phyloP scores from a whole-genome alignment of 768 basidiomycete genomes.

The Kwoniella dendrophila region DNA sequence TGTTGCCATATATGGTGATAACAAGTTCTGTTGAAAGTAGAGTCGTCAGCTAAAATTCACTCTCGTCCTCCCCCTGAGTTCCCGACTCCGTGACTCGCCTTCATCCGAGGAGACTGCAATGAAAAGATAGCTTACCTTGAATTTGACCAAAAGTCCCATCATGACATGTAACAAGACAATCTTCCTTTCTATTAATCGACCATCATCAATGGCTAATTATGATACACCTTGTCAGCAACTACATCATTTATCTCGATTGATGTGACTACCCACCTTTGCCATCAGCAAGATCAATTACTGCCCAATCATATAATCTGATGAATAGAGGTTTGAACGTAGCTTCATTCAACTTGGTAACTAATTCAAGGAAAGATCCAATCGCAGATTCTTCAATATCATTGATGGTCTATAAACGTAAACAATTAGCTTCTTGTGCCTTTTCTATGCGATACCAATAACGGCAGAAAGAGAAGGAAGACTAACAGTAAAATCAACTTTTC shows the following conservation, averaged over 20 bases:
- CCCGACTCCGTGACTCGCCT: neutral
- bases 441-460: neutral
- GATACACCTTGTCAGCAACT: neutral
- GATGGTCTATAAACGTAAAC: constrained; percentile 24
- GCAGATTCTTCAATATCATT: constrained; percentile 56
- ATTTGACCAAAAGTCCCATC: constrained; percentile 73
- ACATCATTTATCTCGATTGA: neutral
- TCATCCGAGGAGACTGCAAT: neutral
- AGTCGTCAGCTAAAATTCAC: constrained; percentile 4
- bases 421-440: neutral
- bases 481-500: constrained; percentile 34
- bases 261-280: constrained; percentile 51
- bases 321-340: constrained; percentile 87
- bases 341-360: constrained; percentile 91
- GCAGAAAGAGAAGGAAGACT: constrained; percentile 12
- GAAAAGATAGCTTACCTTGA: constrained; percentile 66
- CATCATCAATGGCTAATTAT: constrained; percentile 38
- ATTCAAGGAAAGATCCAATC: constrained; percentile 77
- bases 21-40: constrained; percentile 69
- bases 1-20: constrained; percentile 88
- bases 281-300: constrained; percentile 63
- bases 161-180: constrained; percentile 77
- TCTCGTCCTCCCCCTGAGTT: neutral
- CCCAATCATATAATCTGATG: constrained; percentile 92
- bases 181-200: constrained; percentile 60